Percentiles rank a stretch among this genome's conserved stretches.
Conservation (phyloP, 441 rosid genomes). For the Erodium moschatum region DNA sequence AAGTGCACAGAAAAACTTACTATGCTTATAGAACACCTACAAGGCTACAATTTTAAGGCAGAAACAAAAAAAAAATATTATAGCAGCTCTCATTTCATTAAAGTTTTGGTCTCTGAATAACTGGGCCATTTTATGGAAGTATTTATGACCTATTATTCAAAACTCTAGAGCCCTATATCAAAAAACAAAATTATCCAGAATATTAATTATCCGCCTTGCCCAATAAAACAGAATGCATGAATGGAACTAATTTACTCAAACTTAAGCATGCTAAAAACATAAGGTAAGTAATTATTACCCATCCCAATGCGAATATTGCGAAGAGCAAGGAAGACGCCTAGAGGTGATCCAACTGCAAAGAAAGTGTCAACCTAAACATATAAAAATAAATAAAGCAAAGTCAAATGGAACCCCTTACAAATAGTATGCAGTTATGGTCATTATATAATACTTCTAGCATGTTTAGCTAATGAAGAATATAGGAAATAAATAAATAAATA, state of each 20-base stretch:
- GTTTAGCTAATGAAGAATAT: not conserved
- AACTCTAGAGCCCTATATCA: not conserved
- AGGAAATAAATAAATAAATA: too few species aligned
- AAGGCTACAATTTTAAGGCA: not conserved
- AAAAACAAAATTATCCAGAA: not conserved
- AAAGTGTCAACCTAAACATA: slow-evolving; percentile 74
- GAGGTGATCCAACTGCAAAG: slow-evolving; percentile 97
- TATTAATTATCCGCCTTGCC: not conserved
- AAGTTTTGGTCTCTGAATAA: not conserved
- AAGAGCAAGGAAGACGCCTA: slow-evolving; percentile 88
- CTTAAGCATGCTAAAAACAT: not conserved
- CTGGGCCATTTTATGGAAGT: not conserved
- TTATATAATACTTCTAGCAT: too few species aligned
- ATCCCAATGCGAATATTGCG: slow-evolving; percentile 80
- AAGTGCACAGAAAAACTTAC: not conserved
- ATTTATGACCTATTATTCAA: not conserved
- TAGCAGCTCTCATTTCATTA: not conserved
- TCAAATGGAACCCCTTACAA: not conserved
- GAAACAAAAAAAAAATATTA: not conserved
- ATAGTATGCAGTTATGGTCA: not conserved
- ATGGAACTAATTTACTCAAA: not conserved
- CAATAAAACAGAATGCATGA: not conserved
- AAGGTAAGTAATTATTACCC: slow-evolving; percentile 36
- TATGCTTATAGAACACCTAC: not conserved
- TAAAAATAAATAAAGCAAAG: slow-evolving; percentile 15